Base-by-base conservation (phyloP, 805 yeast genomes). In the Zygotorulaspora florentina region DNA sequence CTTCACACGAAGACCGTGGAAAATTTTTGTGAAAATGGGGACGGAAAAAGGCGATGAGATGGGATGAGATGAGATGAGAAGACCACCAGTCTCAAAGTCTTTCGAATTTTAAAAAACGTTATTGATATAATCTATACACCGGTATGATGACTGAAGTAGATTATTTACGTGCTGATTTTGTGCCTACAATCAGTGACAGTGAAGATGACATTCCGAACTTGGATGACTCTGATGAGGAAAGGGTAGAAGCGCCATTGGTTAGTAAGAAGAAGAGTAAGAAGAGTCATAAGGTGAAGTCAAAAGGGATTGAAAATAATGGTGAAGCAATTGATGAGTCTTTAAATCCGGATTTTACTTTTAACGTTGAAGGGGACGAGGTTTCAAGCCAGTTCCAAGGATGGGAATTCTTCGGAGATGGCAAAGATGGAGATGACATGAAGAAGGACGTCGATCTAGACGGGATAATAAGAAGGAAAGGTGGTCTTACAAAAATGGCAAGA, bases 391-490 rank as follows among this genome's bases (percentile, higher is more conserved):
- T 83, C 43, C 80, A 77, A 46, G 96, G 96, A 3, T 89, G 97
- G 96, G 88, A 88, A 55, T 87, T 89, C 60, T 77, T 74, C 34
- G 79, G 78, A 44, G 67, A 62, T 40, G 50, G 52, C 3, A 54
- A 54, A 18, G 48, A 49, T 4, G 42, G 50, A 12, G 55, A 48
- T 8, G 56, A 45, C 31, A 51, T 51, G 8, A 73, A 61, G 45
- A 78, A 76, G 51, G 87, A 82, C 50, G 96, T 88, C 8, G 96
- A 91, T 70, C 73, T 91, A 50, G 96, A 91, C 58, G 81, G 81
- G 11, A 91, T 91, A 43, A 85, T 91, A 55, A 81, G 83, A 68
- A 77, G 90, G 65, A 90, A 87, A 57, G 95, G 96, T 64, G 87
- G 96, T 35, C 70, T 83, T 44, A 70, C 76, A 4, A 77, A 78